These are phyloP conservation scores for Aspergillus transmontanensis DNA, from an alignment of 2,329 filamentous ascomycete species.

Conservation along the genomic window DNA sequence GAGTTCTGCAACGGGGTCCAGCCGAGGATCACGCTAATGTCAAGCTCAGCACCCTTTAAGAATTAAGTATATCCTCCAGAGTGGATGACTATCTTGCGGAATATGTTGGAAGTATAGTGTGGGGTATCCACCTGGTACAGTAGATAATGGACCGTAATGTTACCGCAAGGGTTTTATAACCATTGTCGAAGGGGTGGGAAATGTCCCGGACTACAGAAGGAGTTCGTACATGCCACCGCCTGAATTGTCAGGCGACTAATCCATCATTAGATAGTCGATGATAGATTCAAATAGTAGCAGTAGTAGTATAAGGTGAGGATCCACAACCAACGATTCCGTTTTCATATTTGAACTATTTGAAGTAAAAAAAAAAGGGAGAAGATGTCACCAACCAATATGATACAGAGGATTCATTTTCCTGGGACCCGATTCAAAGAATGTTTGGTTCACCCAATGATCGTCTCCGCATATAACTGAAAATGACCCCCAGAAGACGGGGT, in stretches of 20 bases:
- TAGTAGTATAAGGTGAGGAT: not conserved
- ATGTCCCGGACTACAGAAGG: not conserved
- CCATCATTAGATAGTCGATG: not conserved
- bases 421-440: not conserved
- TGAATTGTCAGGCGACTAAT: not conserved
- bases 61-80: not conserved
- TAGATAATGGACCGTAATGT: not conserved
- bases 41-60: not conserved
- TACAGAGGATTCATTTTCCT: not conserved
- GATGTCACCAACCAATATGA: not conserved
- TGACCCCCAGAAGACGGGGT: slow-evolving; percentile 4
- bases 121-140: not conserved
- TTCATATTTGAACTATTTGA: not conserved
- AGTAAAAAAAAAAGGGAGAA: not conserved
- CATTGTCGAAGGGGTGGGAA: not conserved
- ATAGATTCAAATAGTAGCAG: not conserved
- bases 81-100: not conserved
- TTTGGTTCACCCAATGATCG: slow-evolving; percentile 18
- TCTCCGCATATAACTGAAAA: slow-evolving; percentile 5
- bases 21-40: not conserved
- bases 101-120: not conserved
- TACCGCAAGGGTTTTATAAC: not conserved
- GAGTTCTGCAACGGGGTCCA: not conserved
- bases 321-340: not conserved
- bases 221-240: not conserved